Evolutionary conservation across 1,284 basidiomycete species (phyloP), one percentile per base, ranked within the genome.

Genomic region (Microbotryum lychnidis-dioicae): DNA sequence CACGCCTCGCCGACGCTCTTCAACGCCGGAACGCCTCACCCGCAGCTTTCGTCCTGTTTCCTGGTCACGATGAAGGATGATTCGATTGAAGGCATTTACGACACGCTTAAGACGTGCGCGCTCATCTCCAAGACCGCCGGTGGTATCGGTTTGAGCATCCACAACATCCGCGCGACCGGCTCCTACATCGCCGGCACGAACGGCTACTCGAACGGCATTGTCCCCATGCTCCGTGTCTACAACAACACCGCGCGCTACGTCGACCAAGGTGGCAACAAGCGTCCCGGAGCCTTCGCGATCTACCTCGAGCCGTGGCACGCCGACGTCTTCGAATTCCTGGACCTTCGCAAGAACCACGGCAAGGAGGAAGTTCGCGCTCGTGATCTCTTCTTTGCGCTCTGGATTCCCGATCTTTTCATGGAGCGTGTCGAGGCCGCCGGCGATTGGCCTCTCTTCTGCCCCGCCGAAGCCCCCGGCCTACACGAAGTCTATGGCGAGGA

Each of bases 121-220:
- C 93, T 97, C 89, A 99, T 99, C 76, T 94, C 91, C 74, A 98
- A 99, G 82, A 96, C 91, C 27, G 96, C 96, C 47, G 94, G 94
- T 72, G 96, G 94, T 69, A 97, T 98, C 73, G 96, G 96, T 67
- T 79, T 99, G 64, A 91, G 82, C 78, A 97, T 99, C 70, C 93
- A 97, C 80, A 89, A 87, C 77, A 97, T 99, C 72, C 88, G 96
- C 58, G 91, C 92, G 29, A 97, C 94, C 63, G 94, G 94, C 82
- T 76, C 78, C 27, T 81, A 79, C 77, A 77, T 77, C 62, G 70
- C 69, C 58, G 71, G 71, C 46, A 73, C 71, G 67, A 69, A 57
- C 29, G 68, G 96, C 6, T 93, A 94, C 77, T 97, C 91, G 12
- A 99, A 98, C 73, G 96, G 96, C 68, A 97, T 99, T 73, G 91